These are phyloP conservation scores for Dendrobium catenatum DNA, from an alignment of 106 monocot genomes.

Conservation along the genomic window DNA sequence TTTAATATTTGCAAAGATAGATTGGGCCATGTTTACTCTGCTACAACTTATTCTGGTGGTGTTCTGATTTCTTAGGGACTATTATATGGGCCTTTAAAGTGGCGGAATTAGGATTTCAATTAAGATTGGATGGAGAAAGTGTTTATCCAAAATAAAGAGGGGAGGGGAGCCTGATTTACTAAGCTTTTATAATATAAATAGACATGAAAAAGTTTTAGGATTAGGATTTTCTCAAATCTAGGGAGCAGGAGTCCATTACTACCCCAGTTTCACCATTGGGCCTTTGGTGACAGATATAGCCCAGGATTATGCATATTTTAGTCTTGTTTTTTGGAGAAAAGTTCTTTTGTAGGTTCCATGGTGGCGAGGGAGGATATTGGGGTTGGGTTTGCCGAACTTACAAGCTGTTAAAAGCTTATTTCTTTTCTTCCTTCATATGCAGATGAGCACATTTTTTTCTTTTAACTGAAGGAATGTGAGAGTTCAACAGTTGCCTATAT, in stretches of 20 bases:
- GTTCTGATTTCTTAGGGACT: constrained; percentile 33
- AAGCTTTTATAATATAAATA: too few species aligned
- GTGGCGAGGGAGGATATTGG: not conserved
- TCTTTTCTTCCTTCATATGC: constrained; percentile 6
- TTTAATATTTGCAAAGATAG: constrained; percentile 86
- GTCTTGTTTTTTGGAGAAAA: not conserved
- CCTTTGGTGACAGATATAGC: not conserved
- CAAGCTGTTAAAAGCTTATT: not conserved
- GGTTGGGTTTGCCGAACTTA: constrained; percentile 3
- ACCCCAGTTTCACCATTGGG: too few species aligned
- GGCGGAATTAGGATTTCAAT: too few species aligned
- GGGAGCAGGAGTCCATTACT: too few species aligned
- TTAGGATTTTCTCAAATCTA: too few species aligned
- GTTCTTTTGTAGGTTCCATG: not conserved
- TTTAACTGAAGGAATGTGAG: constrained; percentile 9
- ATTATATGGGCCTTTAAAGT: constrained; percentile 11
- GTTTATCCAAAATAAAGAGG: too few species aligned
- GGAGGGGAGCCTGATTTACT: too few species aligned
- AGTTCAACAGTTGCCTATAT: constrained; percentile 4
- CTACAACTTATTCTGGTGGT: constrained; percentile 64
- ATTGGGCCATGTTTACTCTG: constrained; percentile 74
- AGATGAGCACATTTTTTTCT: not conserved
- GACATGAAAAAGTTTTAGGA: too few species aligned
- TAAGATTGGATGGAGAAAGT: too few species aligned
- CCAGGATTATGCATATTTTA: not conserved